Conservation (phyloP, 495 filamentous ascomycete genomes). For the Apiosordaria backusii region DNA sequence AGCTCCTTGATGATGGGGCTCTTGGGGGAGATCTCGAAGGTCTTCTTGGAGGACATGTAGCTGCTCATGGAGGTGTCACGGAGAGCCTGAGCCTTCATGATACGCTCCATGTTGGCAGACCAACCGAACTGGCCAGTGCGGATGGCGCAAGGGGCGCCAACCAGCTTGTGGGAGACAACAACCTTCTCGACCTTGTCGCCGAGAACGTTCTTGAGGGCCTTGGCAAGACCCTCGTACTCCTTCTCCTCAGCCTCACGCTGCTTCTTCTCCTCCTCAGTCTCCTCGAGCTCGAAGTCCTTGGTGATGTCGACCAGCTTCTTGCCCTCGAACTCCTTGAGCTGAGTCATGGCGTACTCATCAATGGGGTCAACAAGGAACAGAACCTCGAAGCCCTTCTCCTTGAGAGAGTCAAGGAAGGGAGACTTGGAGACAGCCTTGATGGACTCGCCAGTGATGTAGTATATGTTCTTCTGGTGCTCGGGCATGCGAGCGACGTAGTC, state of each 20-base stretch:
- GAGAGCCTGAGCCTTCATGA: slow-evolving; percentile 99
- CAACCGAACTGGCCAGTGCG: slow-evolving; percentile 99
- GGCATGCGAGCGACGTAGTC: slow-evolving; percentile 99
- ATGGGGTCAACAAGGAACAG: slow-evolving; percentile 99
- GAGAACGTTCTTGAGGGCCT: slow-evolving; percentile 96
- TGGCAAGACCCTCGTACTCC: slow-evolving; percentile 89
- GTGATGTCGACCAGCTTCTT: slow-evolving; percentile 99
- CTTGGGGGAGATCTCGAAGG: slow-evolving; percentile 99
- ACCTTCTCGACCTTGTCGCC: slow-evolving; percentile 99
- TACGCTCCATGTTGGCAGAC: slow-evolving; percentile 99
- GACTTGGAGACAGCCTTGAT: slow-evolving; percentile 97
- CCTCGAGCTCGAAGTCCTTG: slow-evolving; percentile 99
- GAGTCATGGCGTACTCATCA: slow-evolving; percentile 99
- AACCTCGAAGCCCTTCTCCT: slow-evolving; percentile 99
- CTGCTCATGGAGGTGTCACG: slow-evolving; percentile 99
- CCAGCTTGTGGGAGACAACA: slow-evolving; percentile 96
- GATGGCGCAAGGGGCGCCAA: slow-evolving; percentile 94
- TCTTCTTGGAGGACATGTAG: slow-evolving; percentile 99
- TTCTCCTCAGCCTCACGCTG: slow-evolving; percentile 95
- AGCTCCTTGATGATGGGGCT: slow-evolving; percentile 97
- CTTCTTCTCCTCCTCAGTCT: slow-evolving; percentile 99
- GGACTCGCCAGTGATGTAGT: slow-evolving; percentile 99
- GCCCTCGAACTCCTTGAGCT: slow-evolving; percentile 99
- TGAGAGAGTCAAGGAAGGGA: slow-evolving; percentile 97
- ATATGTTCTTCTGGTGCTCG: slow-evolving; percentile 99